These are phyloP conservation scores for Thielaviopsis musarum DNA, from an alignment of 2,329 filamentous ascomycete species.

Conservation along the genomic window DNA sequence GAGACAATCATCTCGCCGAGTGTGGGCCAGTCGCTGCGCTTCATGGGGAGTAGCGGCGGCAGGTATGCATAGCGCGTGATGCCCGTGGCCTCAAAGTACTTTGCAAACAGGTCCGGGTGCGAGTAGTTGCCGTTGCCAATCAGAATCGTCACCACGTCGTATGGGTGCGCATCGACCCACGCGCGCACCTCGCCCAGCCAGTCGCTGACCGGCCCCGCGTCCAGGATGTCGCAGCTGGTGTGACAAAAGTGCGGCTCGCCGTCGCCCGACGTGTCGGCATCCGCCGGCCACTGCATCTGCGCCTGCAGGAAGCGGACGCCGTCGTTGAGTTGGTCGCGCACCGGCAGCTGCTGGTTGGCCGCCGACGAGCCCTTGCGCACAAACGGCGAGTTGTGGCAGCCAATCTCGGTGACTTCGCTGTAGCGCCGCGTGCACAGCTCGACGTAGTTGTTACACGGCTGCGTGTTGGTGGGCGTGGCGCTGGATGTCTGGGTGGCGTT, in stretches of 20 bases:
- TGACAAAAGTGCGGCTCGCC: slow-evolving; percentile 62
- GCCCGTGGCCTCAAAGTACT: slow-evolving; percentile 53
- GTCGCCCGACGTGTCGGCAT: slow-evolving; percentile 24
- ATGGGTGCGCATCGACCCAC: slow-evolving; percentile 65
- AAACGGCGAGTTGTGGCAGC: slow-evolving; percentile 71
- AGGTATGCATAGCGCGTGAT: slow-evolving; percentile 57
- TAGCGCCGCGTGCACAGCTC: slow-evolving; percentile 65
- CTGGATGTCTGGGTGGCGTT: slow-evolving; percentile 24
- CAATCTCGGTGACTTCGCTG: slow-evolving; percentile 65
- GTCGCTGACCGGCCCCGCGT: slow-evolving; percentile 59
- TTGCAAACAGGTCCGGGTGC: slow-evolving; percentile 43
- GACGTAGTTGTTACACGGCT: slow-evolving; percentile 61
- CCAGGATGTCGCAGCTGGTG: slow-evolving; percentile 63
- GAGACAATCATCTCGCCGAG: slow-evolving; percentile 57
- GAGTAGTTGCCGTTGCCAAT: slow-evolving; percentile 72
- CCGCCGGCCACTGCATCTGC: slow-evolving; percentile 42
- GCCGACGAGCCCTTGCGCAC: slow-evolving; percentile 51
- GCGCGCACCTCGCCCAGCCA: slow-evolving; percentile 52
- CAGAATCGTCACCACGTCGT: slow-evolving; percentile 75
- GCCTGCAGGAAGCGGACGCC: slow-evolving; percentile 49
- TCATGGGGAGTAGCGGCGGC: slow-evolving; percentile 55
- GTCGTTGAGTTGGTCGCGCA: slow-evolving; percentile 59
- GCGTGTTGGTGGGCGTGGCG: slow-evolving; percentile 47
- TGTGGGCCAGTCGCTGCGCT: slow-evolving; percentile 65
- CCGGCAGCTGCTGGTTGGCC: slow-evolving; percentile 54